Base-by-base conservation (phyloP, 202 grass and related monocot genomes). In the Setaria viridis region DNA sequence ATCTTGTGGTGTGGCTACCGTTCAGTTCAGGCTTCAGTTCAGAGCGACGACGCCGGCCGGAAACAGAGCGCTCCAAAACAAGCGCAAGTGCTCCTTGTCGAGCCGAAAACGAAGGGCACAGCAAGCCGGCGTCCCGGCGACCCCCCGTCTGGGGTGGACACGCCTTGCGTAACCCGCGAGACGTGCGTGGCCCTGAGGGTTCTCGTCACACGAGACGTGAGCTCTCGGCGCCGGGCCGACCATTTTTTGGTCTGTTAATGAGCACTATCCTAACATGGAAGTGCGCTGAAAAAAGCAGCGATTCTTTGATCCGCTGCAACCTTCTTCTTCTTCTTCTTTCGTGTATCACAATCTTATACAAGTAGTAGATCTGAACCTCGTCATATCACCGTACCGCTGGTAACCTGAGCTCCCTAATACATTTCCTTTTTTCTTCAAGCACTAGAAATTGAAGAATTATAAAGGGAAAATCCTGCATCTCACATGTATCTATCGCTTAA, bases 1-100 rank as follows among this genome's bases (percentile, higher is more conserved):
- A 80, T 63, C 58, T 37, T 69, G 46, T 80, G 77, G 87, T 64
- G 32, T 67, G 74, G 82, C 30, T 74, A 81, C 17, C 21, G 41
- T 10, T 69, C 58, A 14, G 56, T 29, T 29, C 16, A 32, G 77
- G 37, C 42, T 19, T 6, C 12, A 57, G 34, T 46, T 62, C 58
- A 4, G 1, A 12, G 16, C 2, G 48, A 6, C 32, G 14, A 13
- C 54, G 55, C 45, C 16, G 11, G 1, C 25, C n/a, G 25, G 34
- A n/a, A 19, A 8, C 67, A 62, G 5, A 72, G 32, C 7, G 48
- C 49, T 29, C 8, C 8, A 30, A 46, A 14, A 73, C 14, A 73
- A 50, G 17, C 50, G n/a, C 20, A 69, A 34, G 15, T 70, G 43
- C 34, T 9, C 60, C 30, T 25, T 30, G 25, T 55, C 16, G 13